Evolutionary conservation across 768 basidiomycete species (phyloP), one percentile per base, ranked within the genome.

Genomic region (Russula virescens): DNA sequence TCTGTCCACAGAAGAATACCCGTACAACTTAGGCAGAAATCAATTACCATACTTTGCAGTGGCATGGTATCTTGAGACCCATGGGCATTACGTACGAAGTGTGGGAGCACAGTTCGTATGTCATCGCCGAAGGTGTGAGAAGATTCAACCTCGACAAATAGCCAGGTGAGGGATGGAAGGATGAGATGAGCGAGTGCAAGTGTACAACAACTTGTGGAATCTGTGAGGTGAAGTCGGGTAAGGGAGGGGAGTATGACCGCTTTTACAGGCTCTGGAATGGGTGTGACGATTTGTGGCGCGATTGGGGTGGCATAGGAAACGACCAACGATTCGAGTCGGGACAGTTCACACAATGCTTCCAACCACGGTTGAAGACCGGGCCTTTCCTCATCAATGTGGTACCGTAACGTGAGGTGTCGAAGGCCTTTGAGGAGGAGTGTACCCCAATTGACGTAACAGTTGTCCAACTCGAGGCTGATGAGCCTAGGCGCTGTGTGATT

Each of bases 41-140:
- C 6, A 23, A 55, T n/a, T 8, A 40, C 13, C 18, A 61, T 25
- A 31, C 54, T 64, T 11, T 55, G 21, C 23, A 64, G 55, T 1
- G 58, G 63, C 4, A 7, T 18, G 1, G 21, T 16, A 28, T 60
- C 62, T 6, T 59, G 62, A 5, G 49, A 35, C 21, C 62, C 62
- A 23, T 59, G 38, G 23, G 35, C 47, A n/a, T 53, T 50, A n/a
- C 46, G 42, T 4, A 21, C 31, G n/a, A 63, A 25, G 8, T 47
- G 40, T 8, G 57, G 62, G 8, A 63, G 9, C 13, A 54, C 28
- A 2, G 43, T 25, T 35, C 21, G 51, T 18, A 59, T 11, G 26
- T 63, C 62, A 6, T 6, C 19, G 10, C 50, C 57, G 3, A 28
- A 23, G 10, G 3, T 2, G 23, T 10, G 31, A 35, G 1, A 6